phyloP scores from a whole-genome alignment of 2,329 filamentous ascomycete genomes.

The Rhynchosporium secalis region DNA sequence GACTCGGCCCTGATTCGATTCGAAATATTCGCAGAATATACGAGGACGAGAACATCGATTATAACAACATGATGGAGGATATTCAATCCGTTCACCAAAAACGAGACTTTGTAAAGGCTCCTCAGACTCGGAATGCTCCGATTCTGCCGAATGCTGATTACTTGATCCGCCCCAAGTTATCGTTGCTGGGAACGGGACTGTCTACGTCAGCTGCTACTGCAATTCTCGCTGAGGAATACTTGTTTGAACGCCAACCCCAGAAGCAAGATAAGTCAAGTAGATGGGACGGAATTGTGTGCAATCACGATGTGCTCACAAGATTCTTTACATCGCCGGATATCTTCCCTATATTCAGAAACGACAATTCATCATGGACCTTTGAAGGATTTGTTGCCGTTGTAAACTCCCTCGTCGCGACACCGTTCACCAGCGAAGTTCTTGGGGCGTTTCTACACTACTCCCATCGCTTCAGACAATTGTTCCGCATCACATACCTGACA shows the following conservation, averaged over 20 bases:
- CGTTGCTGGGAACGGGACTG: neutral
- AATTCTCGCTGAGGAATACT: neutral
- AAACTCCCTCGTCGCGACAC: neutral
- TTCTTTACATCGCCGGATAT: constrained; percentile 21
- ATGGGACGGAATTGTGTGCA: neutral
- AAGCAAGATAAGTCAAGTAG: neutral
- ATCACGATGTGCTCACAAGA: constrained; percentile 5
- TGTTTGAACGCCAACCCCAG: neutral
- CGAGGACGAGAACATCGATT: neutral
- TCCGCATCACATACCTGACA: neutral
- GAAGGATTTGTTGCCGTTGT: neutral
- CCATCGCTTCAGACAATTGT: neutral
- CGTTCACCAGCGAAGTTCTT: neutral
- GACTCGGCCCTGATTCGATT: neutral
- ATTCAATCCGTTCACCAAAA: neutral
- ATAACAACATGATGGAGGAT: neutral
- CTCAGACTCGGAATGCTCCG: neutral
- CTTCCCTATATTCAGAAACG: constrained; percentile 10
- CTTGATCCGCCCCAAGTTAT: neutral
- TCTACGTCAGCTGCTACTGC: neutral
- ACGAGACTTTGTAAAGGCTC: neutral
- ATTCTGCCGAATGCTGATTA: neutral
- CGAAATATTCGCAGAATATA: neutral
- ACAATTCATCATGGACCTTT: neutral
- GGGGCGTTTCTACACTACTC: constrained; percentile 12